Percentiles rank a stretch among this genome's conserved stretches.
Conservation (phyloP, 2,329 filamentous ascomycete species). For the Teratosphaeriaceae sp. region DNA sequence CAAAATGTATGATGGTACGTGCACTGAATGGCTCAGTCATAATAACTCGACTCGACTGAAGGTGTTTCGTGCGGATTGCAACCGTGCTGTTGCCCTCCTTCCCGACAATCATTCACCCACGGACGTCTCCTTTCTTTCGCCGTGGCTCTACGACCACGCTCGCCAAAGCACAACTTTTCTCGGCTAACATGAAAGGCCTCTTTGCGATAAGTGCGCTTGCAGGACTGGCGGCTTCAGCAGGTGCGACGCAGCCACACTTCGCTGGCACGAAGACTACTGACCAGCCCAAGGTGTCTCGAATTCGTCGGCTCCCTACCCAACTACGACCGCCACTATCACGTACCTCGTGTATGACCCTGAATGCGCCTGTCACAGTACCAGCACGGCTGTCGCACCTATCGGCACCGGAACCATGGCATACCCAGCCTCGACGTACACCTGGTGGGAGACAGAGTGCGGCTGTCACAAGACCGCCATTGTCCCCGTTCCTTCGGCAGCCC, state of each 20-base stretch:
- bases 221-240: background rate
- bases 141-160: too few relatives aligned
- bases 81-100: too few relatives aligned
- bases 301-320: background rate
- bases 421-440: background rate
- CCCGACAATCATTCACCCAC: too few relatives aligned
- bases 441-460: slow-evolving; percentile 1
- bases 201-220: background rate
- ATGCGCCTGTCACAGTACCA: background rate
- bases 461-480: background rate
- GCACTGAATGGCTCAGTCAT: too few relatives aligned
- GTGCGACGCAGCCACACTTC: background rate
- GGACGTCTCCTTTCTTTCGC: too few relatives aligned
- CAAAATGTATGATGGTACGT: background rate
- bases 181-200: background rate
- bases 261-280: too few relatives aligned
- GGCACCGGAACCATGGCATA: slow-evolving; percentile 1
- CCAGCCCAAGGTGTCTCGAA: background rate
- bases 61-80: too few relatives aligned
- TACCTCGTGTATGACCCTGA: background rate
- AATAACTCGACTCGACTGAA: too few relatives aligned
- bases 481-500: background rate
- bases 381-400: background rate
- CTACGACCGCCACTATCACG: background rate
- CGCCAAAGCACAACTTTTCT: background rate